phyloP scores from a whole-genome alignment of 106 monocot species.

The Iris macrosiphon region DNA sequence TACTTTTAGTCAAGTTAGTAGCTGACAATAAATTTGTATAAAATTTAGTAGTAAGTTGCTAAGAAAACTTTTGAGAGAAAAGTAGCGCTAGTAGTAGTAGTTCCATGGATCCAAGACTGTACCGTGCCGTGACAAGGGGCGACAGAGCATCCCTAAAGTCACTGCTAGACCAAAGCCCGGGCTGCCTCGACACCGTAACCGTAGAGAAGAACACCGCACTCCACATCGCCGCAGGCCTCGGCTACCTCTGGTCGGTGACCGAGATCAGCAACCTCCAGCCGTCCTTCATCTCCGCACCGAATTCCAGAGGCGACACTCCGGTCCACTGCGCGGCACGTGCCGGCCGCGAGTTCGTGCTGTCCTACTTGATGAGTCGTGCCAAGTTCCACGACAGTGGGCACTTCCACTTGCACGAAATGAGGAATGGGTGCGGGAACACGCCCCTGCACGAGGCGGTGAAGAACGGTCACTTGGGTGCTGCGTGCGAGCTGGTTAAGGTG shows the following conservation, averaged over 20 bases:
- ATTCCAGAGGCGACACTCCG: slow-evolving; percentile 7
- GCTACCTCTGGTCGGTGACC: background rate
- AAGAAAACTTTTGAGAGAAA: too few relatives aligned
- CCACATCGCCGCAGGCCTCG: slow-evolving; percentile 6
- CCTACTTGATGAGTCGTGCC: background rate
- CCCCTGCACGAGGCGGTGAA: slow-evolving; percentile 18
- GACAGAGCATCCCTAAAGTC: background rate
- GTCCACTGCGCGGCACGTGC: slow-evolving; percentile 12
- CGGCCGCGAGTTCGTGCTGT: background rate
- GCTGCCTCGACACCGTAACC: background rate
- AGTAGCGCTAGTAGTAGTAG: too few relatives aligned
- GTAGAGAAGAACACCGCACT: slow-evolving; percentile 1
- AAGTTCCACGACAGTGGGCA: too few relatives aligned
- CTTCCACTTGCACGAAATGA: background rate
- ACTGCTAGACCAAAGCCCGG: background rate
- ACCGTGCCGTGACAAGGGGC: background rate
- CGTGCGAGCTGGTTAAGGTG: background rate
- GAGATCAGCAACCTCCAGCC: background rate
- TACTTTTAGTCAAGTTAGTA: too few relatives aligned
- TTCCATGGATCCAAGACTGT: slow-evolving; percentile 4
- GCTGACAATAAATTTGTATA: too few relatives aligned
- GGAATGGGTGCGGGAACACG: slow-evolving; percentile 5
- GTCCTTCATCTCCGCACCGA: background rate
- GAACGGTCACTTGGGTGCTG: slow-evolving; percentile 1
- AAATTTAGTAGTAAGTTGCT: too few relatives aligned